A percentile compares a stretch with the other conserved stretches of the same genome.
Evolutionary conservation across 176 grass and related monocot genomes (phyloP).

Genomic region (Rhynchospora pubera): DNA sequence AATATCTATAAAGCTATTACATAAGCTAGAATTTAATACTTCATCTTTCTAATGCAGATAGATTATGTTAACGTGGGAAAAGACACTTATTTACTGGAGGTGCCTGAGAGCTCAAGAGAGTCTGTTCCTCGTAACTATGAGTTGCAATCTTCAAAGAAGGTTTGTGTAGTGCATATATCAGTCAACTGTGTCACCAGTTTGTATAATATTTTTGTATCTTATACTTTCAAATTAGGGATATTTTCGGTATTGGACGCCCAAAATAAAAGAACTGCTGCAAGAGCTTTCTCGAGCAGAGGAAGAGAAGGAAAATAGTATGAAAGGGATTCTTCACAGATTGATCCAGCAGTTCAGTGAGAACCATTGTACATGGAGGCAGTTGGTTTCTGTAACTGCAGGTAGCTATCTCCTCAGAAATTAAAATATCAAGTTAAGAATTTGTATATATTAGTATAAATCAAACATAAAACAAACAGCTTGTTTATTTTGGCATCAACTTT

Average conservation of each 20-base stretch:
- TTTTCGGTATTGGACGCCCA: conserved; percentile 79
- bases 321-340: conserved; percentile 86
- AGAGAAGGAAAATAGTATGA: conserved; percentile 84
- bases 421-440: not conserved
- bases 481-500: not conserved
- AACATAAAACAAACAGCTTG: not conserved
- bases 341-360: conserved; percentile 64
- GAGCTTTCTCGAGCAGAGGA: conserved; percentile 71
- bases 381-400: conserved; percentile 86
- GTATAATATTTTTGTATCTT: conserved; percentile 7
- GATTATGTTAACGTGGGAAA: conserved; percentile 88
- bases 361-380: conserved; percentile 78
- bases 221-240: conserved; percentile 44
- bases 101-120: conserved; percentile 53
- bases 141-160: conserved; percentile 92
- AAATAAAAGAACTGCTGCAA: conserved; percentile 67
- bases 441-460: not conserved
- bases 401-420: conserved; percentile 2
- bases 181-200: not conserved
- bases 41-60: conserved; percentile 34
- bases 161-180: conserved; percentile 6
- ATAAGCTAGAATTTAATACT: not conserved
- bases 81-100: conserved; percentile 75
- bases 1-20: conserved; percentile 14
- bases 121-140: conserved; percentile 73